Evolutionary conservation across 2,329 filamentous ascomycete species (phyloP).

Genomic region (Rosellinia necatrix): DNA sequence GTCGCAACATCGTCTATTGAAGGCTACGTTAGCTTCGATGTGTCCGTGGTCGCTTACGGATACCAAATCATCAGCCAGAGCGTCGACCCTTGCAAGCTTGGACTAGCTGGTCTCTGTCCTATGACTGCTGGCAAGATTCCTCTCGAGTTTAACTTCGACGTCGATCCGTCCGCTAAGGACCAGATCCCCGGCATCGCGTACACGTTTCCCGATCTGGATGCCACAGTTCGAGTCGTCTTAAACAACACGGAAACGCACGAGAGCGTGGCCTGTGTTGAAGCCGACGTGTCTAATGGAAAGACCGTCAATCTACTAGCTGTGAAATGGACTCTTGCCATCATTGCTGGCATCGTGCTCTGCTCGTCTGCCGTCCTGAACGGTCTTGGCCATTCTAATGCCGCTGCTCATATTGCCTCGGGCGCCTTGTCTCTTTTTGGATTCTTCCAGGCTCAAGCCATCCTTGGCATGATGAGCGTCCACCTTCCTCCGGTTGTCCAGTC

Average conservation of each 20-base stretch:
- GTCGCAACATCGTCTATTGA: slow-evolving; percentile 81
- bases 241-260: slow-evolving; percentile 62
- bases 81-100: slow-evolving; percentile 75
- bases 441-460: slow-evolving; percentile 84
- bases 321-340: slow-evolving; percentile 78
- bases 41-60: slow-evolving; percentile 82
- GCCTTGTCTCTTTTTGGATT: slow-evolving; percentile 83
- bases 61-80: slow-evolving; percentile 69
- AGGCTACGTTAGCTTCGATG: slow-evolving; percentile 78
- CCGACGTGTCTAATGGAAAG: slow-evolving; percentile 79
- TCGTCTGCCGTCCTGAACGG: slow-evolving; percentile 82
- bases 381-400: slow-evolving; percentile 83
- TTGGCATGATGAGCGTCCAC: slow-evolving; percentile 75
- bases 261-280: slow-evolving; percentile 78
- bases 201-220: slow-evolving; percentile 81
- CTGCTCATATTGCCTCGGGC: slow-evolving; percentile 83
- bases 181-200: slow-evolving; percentile 79
- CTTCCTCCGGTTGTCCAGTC: slow-evolving; percentile 80
- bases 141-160: slow-evolving; percentile 71
- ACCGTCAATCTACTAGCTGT: slow-evolving; percentile 81
- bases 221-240: slow-evolving; percentile 74
- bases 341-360: slow-evolving; percentile 75
- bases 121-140: slow-evolving; percentile 86
- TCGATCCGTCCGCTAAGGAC: slow-evolving; percentile 54
- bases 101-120: slow-evolving; percentile 79